Evolutionary conservation across 495 filamentous ascomycete genomes (phyloP).

Genomic region (Lasiosphaeria ovina): DNA sequence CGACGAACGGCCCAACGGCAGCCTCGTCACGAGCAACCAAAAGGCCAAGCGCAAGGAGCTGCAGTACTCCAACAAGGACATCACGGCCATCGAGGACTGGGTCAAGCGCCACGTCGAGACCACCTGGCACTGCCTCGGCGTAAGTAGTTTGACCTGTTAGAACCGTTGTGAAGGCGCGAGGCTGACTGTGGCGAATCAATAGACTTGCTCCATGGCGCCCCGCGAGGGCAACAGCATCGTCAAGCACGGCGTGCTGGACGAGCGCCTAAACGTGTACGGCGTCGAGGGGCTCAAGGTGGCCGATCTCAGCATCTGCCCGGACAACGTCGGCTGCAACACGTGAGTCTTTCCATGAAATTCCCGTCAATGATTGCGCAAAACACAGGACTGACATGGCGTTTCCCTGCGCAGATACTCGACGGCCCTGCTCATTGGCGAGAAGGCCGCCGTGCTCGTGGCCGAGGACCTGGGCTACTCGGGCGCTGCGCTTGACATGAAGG

Average conservation of each 20-base stretch:
- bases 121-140: constrained; percentile 68
- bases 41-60: constrained; percentile 60
- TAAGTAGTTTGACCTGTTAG: constrained; percentile 25
- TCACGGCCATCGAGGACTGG: constrained; percentile 73
- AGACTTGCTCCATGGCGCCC: constrained; percentile 81
- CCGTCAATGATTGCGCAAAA: background rate
- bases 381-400: constrained; percentile 2
- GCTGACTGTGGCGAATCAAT: constrained; percentile 30
- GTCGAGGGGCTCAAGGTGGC: constrained; percentile 79
- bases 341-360: constrained; percentile 32
- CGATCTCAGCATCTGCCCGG: constrained; percentile 76
- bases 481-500: constrained; percentile 71
- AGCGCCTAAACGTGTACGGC: constrained; percentile 76
- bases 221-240: constrained; percentile 75
- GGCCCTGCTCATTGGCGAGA: constrained; percentile 81
- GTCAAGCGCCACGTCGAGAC: constrained; percentile 73
- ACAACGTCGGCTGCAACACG: constrained; percentile 81
- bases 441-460: constrained; percentile 67
- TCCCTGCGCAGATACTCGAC: constrained; percentile 52
- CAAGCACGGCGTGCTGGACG: constrained; percentile 77
- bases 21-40: constrained; percentile 49
- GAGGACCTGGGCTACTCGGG: constrained; percentile 77
- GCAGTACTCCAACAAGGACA: constrained; percentile 65
- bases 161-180: constrained; percentile 1
- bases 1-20: constrained; percentile 46